These are phyloP conservation scores for Colletotrichum trifolii DNA, from an alignment of 2,329 filamentous ascomycete genomes.

Conservation along the genomic window DNA sequence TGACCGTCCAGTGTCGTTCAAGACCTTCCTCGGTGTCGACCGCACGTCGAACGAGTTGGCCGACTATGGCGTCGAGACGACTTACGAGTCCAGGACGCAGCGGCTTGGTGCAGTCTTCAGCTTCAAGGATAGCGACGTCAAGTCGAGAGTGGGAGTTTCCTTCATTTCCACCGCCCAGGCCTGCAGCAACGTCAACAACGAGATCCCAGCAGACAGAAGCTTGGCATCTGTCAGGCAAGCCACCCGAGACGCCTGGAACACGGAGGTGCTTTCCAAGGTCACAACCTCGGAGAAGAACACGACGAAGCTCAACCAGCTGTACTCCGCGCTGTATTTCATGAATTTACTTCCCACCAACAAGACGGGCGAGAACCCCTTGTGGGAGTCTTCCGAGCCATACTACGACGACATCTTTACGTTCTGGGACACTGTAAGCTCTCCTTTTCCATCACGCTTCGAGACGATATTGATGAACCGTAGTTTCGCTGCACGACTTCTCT, in stretches of 20 bases:
- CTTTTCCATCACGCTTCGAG: background rate
- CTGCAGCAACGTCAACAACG: constrained; percentile 66
- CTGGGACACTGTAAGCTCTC: constrained; percentile 61
- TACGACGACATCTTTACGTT: constrained; percentile 79
- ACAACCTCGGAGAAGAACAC: constrained; percentile 66
- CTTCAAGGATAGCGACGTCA: constrained; percentile 59
- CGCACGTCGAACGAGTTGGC: constrained; percentile 44
- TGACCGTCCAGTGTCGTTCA: constrained; percentile 55
- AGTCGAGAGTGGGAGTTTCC: constrained; percentile 73
- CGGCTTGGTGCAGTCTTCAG: constrained; percentile 65
- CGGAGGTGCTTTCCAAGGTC: constrained; percentile 71
- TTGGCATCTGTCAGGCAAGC: constrained; percentile 57
- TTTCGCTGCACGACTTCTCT: constrained; percentile 74
- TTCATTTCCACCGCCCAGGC: constrained; percentile 73
- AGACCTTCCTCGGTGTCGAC: constrained; percentile 55
- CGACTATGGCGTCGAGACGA: constrained; percentile 46
- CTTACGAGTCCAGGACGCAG: constrained; percentile 48
- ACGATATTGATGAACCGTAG: constrained; percentile 28
- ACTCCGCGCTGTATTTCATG: constrained; percentile 77
- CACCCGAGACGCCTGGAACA: constrained; percentile 68
- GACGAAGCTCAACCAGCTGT: constrained; percentile 69
- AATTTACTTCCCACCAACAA: constrained; percentile 76
- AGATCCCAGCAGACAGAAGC: constrained; percentile 61
- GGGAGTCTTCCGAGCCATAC: constrained; percentile 73
- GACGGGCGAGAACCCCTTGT: constrained; percentile 76